Evolutionary conservation across 2,329 filamentous ascomycete species (phyloP), one percentile per base, ranked within the genome.

Genomic region (Cladophialophora yegresii): DNA sequence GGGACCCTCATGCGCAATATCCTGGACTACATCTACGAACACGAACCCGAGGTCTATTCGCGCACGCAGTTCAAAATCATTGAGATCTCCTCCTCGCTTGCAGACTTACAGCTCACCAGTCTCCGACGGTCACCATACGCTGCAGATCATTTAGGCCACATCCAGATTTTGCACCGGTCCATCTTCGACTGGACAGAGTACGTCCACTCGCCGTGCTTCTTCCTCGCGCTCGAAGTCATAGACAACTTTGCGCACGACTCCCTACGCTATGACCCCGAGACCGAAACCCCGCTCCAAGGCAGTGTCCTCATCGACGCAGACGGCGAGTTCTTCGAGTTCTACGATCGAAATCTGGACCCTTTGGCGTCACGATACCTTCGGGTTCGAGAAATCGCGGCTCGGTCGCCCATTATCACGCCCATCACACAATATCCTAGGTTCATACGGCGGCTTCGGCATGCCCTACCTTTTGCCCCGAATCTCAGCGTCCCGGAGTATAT

Each of bases 1-100:
- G 95, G 95, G 67, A 99, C 96, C 0, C 85, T 99, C 75, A 99
- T 99, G 95, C 84, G 95, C 75, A 99, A 99, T 77, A 93, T 99
- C 63, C 84, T 99, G 67, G 93, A 99, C 81, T 96, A 96, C 77
- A 96, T 99, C 76, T 90, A 93, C 67, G 89, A 91, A 69, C 84
- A 88, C 51, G 91, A 98, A 72, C 92, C 93, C 0, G 90, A 93
- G 69, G 93, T 99, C 33, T 99, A 99, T 78, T 89, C 90, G 72
- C 88, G 95, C 64, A 99, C 95, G 4, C 90, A 92, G 73, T 99
- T 89, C 83, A 91, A 90, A 76, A 91, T 99, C 76, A 97, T 99
- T 71, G 95, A 99, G 79, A 98, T 99, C 73, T 96, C 92, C 9
- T 83, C 88, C 3, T 85, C 88, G 36, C 85, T 99, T 28, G 95